Evolutionary conservation across 495 filamentous ascomycete species (phyloP), one percentile per base, ranked within the genome.

Genomic region (Hypoxylon subgilvum): DNA sequence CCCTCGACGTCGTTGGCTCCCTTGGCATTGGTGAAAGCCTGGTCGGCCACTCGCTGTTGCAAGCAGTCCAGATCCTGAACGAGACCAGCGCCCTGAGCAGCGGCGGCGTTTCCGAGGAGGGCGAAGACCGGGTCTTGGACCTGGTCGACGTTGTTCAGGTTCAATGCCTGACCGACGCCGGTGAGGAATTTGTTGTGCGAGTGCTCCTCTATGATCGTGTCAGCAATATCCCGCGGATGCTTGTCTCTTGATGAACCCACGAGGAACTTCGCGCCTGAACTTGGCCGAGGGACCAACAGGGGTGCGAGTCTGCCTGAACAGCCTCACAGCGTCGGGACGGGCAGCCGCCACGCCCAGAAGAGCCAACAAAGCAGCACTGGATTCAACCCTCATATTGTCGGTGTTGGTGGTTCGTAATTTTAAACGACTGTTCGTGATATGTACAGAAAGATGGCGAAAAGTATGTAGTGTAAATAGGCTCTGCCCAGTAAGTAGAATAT

Each of bases 21-120:
- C 68, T 87, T 86, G 39, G 84, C 82, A 63, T 88, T 88, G 68
- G 85, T 86, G 69, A 88, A 87, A 59, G 85, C 85, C 69, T 85
- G 84, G 72, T 88, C 85, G 43, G 86, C 85, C 17, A 82, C 78
- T 42, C 81, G 83, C 69, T 87, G 84, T 66, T 88, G 83, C 16
- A 88, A 78, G 66, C 85, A 88, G 72, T 86, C 83, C 34, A 80
- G 55, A 62, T 87, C 80, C 17, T 74, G 65, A 56, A 87, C 83
- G 23, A 72, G 70, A 19, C 84, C 84, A 17, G 81, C 81, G 14
- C 84, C 85, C 5, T 65, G 55, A 16, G 76, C 75, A 13, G 80
- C 85, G n/a, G 86, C 84, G 4, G 72, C 75, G 59, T 84, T 80
- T 52, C 85, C 86, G 18, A 88, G 78, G 6, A 88, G 82, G 47